A percentile compares a stretch with the other conserved stretches of the same genome.
phyloP scores from a whole-genome alignment of 2,329 filamentous ascomycete species.

The Ophiostoma ulmi region DNA sequence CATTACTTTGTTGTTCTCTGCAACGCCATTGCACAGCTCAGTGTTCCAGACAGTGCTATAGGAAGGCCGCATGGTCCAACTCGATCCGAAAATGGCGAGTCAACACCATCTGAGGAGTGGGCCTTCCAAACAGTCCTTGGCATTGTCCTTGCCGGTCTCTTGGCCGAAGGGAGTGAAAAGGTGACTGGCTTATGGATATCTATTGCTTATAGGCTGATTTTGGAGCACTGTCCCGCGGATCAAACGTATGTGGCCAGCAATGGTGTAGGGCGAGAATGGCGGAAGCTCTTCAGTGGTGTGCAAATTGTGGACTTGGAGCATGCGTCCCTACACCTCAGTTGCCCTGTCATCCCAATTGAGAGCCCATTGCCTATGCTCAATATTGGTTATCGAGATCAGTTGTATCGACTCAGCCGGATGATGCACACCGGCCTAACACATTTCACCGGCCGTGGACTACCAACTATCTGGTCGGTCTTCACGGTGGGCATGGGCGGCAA shows the following conservation, averaged over 20 bases:
- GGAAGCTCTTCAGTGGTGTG: conserved; percentile 26
- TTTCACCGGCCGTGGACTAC: conserved; percentile 27
- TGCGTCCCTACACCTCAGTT: conserved; percentile 26
- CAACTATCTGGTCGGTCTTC: conserved; percentile 27
- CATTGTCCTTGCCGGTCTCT: conserved; percentile 25
- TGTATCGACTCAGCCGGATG: conserved; percentile 27
- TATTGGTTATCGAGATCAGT: conserved; percentile 22
- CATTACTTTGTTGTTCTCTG: conserved; percentile 26
- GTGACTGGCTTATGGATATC: conserved; percentile 26
- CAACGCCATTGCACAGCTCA: conserved; percentile 26
- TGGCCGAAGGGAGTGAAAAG: conserved; percentile 23
- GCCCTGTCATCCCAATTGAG: conserved; percentile 24
- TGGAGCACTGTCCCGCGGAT: conserved; percentile 26
- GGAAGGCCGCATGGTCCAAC: conserved; percentile 14
- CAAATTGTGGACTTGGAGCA: conserved; percentile 28
- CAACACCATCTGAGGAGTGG: conserved; percentile 24
- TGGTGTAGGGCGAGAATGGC: conserved; percentile 22
- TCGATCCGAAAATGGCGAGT: not conserved
- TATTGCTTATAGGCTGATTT: conserved; percentile 26
- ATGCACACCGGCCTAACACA: conserved; percentile 27
- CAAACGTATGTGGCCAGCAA: not conserved
- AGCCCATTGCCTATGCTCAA: conserved; percentile 23
- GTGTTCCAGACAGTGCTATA: conserved; percentile 24
- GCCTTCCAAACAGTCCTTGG: conserved; percentile 27
- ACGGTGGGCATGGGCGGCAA: not conserved